Evolutionary conservation across 768 basidiomycete genomes (phyloP).

Genomic region (Suillus subalutaceus): DNA sequence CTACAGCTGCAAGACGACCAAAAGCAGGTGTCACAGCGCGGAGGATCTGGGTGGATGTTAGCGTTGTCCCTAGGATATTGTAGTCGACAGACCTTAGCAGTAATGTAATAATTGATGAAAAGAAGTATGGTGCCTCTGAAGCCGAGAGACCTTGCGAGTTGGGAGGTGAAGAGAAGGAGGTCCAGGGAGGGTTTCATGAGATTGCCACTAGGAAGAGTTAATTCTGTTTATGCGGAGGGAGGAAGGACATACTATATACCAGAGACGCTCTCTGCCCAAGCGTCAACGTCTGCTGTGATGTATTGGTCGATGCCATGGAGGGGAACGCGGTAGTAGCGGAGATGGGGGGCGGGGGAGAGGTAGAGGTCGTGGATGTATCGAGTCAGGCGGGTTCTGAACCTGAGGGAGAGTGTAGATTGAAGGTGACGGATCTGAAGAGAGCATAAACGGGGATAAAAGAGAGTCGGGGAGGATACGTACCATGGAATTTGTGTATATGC

Average conservation of each 20-base stretch:
- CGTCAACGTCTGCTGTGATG: conserved; percentile 89
- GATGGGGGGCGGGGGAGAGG: conserved; percentile 69
- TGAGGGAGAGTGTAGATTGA: conserved; percentile 82
- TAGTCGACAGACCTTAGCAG: conserved; percentile 47
- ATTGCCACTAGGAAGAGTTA: conserved; percentile 66
- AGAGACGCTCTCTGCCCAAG: conserved; percentile 84
- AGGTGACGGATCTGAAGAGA: conserved; percentile 78
- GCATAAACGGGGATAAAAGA: neutral
- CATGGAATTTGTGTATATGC: conserved; percentile 96
- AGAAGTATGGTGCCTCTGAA: conserved; percentile 80
- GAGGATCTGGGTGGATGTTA: conserved; percentile 50
- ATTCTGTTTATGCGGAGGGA: neutral
- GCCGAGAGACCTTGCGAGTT: conserved; percentile 86
- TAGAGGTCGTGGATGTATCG: conserved; percentile 93
- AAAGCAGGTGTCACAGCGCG: conserved; percentile 90
- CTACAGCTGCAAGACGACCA: conserved; percentile 84
- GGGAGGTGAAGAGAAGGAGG: conserved; percentile 88
- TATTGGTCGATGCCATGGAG: conserved; percentile 88
- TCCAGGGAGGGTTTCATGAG: conserved; percentile 91
- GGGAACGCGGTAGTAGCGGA: conserved; percentile 68
- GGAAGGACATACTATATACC: conserved; percentile 80
- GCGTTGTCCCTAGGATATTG: neutral
- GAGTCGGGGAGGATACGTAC: conserved; percentile 38
- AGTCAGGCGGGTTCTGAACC: conserved; percentile 83
- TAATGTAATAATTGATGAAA: conserved; percentile 85